Conservation (phyloP, 2,329 filamentous ascomycete genomes). For the Helotiales sp. region DNA sequence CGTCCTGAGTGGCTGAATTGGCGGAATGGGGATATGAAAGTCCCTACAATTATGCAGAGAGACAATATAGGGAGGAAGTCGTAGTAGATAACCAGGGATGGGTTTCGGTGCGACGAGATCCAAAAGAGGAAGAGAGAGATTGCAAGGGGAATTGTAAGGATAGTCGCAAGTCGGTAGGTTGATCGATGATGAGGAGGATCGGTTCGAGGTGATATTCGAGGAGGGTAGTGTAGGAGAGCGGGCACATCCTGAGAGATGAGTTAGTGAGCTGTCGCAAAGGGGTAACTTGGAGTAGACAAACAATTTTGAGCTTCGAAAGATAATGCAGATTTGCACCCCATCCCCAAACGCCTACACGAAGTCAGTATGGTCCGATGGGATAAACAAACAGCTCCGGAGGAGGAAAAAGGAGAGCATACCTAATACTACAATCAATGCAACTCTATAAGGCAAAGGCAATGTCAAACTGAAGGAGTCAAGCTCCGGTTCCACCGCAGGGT, state of each 20-base stretch:
- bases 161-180: conserved; percentile 80
- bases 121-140: conserved; percentile 81
- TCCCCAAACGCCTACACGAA: conserved; percentile 77
- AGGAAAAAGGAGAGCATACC: conserved; percentile 52
- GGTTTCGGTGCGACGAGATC: conserved; percentile 71
- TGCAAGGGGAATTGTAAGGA: conserved; percentile 70
- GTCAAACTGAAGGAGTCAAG: conserved; percentile 86
- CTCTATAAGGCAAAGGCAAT: conserved; percentile 85
- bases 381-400: background rate
- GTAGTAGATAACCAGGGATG: conserved; percentile 70
- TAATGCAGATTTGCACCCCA: conserved; percentile 93
- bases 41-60: conserved; percentile 68
- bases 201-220: conserved; percentile 62
- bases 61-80: conserved; percentile 86
- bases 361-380: conserved; percentile 16
- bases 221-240: conserved; percentile 81
- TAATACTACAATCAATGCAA: conserved; percentile 81
- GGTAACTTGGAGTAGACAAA: conserved; percentile 38
- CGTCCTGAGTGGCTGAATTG: conserved; percentile 70
- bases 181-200: conserved; percentile 77
- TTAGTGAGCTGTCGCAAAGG: conserved; percentile 12
- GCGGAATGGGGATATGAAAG: conserved; percentile 73
- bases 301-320: conserved; percentile 75
- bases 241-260: conserved; percentile 66
- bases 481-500: conserved; percentile 66